Conservation (phyloP, 139 green algal genomes). For the Chlorella sp. region DNA sequence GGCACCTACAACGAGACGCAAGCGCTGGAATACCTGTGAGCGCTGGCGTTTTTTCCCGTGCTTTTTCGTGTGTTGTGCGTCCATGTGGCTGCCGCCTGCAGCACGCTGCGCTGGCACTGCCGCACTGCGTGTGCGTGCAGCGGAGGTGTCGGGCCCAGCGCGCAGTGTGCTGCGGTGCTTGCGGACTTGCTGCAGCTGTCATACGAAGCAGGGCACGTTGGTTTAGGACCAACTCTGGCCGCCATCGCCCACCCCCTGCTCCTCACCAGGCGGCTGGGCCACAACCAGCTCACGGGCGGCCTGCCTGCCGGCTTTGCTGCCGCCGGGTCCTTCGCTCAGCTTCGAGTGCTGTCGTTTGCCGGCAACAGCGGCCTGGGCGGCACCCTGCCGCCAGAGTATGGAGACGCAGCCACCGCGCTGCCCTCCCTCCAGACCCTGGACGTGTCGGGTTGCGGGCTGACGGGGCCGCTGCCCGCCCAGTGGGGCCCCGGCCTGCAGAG, state of each 20-base stretch:
- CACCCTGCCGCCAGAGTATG: not conserved
- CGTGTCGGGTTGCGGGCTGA: not conserved
- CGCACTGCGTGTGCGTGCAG: too few species aligned
- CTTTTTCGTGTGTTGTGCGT: too few species aligned
- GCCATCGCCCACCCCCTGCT: not conserved
- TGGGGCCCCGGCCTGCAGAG: not conserved
- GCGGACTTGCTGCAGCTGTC: too few species aligned
- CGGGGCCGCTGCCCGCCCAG: not conserved
- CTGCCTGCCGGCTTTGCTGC: not conserved
- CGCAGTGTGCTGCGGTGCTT: too few species aligned
- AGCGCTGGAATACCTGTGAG: too few species aligned
- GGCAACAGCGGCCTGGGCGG: not conserved
- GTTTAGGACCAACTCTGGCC: not conserved
- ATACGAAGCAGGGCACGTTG: too few species aligned
- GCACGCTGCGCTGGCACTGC: too few species aligned
- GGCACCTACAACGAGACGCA: too few species aligned
- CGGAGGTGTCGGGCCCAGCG: too few species aligned
- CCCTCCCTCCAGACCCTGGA: not conserved
- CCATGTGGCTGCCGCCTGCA: too few species aligned
- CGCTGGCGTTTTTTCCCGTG: too few species aligned
- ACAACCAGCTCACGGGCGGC: not conserved
- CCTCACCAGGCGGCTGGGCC: not conserved
- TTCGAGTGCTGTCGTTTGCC: not conserved
- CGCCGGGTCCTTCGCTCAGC: not conserved
- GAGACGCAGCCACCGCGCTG: not conserved